Evolutionary conservation across 495 filamentous ascomycete genomes (phyloP), one percentile per base, ranked within the genome.

Genomic region (Usnea hakonensis): DNA sequence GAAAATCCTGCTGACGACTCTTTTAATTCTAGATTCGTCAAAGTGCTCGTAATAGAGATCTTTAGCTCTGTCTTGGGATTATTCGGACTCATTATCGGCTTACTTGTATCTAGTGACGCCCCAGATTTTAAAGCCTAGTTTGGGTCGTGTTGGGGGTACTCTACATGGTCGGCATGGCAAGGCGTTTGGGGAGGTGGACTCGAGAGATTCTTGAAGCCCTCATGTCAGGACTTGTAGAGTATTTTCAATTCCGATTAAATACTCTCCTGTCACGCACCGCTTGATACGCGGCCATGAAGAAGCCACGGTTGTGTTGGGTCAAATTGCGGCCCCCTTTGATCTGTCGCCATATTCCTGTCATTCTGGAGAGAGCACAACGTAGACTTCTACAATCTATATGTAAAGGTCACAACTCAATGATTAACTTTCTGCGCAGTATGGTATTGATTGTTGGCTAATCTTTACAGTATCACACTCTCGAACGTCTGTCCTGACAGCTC

Each of bases 41-140:
- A 95, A 79, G 95, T 97, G 68, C 86, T 99, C 44, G 92, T 99
- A 66, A 91, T 99, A 68, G 95, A 99, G 76, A 99, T 99, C 73
- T 99, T 99, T 80, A 97, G 94, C 71, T 97, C 94, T 9, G 91
- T 99, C 23, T 79, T 99, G 19, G 95, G 95, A 60, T 82, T 99
- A n/a, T 99, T 99, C 71, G 95, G 95, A 58, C 78, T 99, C 58
- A 99, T 99, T 72, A 83, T 97, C 67, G 95, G 95, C 43, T 78
- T 99, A 52, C 79, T 99, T 69, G 80, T 97, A 32, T 87, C 88
- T 32, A 80, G 87, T 64, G 93, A 91, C 74, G 92, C 93, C 30
- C 57, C 70, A 7, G 89, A 90, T 43, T 95, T 98, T 70, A 78
- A 23, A 53, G 26, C 26, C 26, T 52, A 52, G 48, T 19, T 19